These are phyloP conservation scores for Butyriboletus appendiculatus DNA, from an alignment of 1,284 basidiomycete species.

Conservation along the genomic window DNA sequence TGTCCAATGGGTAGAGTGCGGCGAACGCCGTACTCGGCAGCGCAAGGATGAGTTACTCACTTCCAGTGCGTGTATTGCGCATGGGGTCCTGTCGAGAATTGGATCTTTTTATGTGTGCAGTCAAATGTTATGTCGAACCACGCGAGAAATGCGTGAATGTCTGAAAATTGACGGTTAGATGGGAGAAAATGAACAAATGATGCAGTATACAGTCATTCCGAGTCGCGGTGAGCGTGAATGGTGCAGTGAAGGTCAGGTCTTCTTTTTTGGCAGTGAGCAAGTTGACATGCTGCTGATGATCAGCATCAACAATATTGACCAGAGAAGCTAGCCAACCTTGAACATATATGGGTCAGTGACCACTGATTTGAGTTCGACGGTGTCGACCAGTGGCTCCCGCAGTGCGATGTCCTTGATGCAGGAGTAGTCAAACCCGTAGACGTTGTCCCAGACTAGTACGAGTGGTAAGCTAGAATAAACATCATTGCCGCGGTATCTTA, in stretches of 20 bases:
- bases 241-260: conserved; percentile 84
- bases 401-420: conserved; percentile 99
- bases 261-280: conserved; percentile 93
- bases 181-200: not conserved
- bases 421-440: conserved; percentile 99
- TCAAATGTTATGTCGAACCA: conserved; percentile 99
- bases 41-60: conserved; percentile 45
- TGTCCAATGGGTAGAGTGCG: not conserved
- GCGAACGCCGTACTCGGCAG: not conserved
- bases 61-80: conserved; percentile 98
- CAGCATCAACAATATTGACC: conserved; percentile 4
- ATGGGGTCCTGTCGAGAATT: conserved; percentile 95
- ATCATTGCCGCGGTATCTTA: conserved; percentile 32
- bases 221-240: conserved; percentile 83
- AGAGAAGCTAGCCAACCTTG: conserved; percentile 52
- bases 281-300: conserved; percentile 72
- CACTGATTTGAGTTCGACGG: conserved; percentile 92
- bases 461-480: not conserved
- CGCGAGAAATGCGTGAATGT: conserved; percentile 98
- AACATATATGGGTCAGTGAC: conserved; percentile 88
- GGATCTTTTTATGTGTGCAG: conserved; percentile 95
- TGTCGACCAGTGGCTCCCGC: conserved; percentile 96
- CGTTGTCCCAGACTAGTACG: conserved; percentile 94
- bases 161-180: conserved; percentile 42
- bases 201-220: conserved; percentile 85